Conservation (phyloP, 83 land plant species). For the Thuja plicata region DNA sequence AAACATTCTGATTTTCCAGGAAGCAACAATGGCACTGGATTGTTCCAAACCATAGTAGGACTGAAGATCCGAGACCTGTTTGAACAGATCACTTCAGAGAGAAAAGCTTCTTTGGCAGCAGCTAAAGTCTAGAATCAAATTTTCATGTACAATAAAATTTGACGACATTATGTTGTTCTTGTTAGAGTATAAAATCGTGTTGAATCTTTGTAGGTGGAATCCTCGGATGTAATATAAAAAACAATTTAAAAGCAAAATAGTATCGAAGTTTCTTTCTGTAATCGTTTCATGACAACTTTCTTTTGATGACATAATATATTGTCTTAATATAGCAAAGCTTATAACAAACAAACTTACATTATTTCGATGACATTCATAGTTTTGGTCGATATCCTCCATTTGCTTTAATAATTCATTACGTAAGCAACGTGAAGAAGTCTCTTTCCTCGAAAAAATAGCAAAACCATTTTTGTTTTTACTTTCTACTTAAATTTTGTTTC, state of each 20-base stretch:
- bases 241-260: neutral
- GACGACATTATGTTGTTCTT: neutral
- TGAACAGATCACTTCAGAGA: slow-evolving; percentile 60
- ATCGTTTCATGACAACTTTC: neutral
- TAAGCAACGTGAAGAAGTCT: neutral
- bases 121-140: slow-evolving; percentile 25
- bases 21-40: slow-evolving; percentile 96
- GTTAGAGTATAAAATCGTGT: neutral
- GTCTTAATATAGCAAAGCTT: neutral
- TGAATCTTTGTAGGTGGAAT: slow-evolving; percentile 2
- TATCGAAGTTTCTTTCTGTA: neutral
- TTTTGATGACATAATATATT: neutral
- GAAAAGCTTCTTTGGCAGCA: slow-evolving; percentile 30
- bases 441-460: too few relatives aligned
- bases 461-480: too few relatives aligned
- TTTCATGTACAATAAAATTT: neutral
- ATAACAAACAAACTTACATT: neutral
- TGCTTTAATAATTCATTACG: neutral
- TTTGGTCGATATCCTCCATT: neutral
- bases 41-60: slow-evolving; percentile 93
- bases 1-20: slow-evolving; percentile 96
- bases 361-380: neutral
- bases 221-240: neutral
- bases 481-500: too few relatives aligned
- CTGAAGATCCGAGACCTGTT: slow-evolving; percentile 88